Conservation (phyloP, 306 rosid genomes). For the Dalbergia oliveri region DNA sequence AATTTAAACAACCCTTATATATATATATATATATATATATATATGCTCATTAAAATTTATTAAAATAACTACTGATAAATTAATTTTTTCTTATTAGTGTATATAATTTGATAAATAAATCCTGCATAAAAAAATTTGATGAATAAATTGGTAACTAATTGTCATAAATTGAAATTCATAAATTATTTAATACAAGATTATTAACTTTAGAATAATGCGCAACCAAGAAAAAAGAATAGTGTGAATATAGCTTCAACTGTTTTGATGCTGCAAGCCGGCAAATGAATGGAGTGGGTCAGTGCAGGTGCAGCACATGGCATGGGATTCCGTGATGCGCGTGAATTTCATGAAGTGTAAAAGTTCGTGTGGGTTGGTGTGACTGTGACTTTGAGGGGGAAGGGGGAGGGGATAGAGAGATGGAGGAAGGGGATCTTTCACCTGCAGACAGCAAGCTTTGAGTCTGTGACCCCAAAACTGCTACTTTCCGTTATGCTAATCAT, state of each 20-base stretch:
- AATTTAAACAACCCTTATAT: no score
- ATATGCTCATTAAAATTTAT: neutral
- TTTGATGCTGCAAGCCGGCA: neutral
- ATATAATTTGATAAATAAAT: no score
- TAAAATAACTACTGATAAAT: no score
- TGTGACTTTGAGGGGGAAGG: neutral
- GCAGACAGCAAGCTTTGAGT: neutral
- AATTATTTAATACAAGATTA: no score
- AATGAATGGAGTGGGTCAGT: neutral
- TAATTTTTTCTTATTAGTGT: no score
- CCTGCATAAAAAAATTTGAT: no score
- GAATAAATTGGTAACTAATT: no score
- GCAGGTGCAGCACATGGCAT: constrained; percentile 3
- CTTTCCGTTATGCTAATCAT: constrained; percentile 46
- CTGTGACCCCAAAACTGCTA: constrained; percentile 20
- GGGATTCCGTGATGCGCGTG: constrained; percentile 36
- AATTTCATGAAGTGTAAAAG: constrained; percentile 35
- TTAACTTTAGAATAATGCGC: no score
- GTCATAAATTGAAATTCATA: no score
- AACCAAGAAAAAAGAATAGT: no score
- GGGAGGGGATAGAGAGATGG: neutral
- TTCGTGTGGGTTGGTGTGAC: neutral
- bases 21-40: no score
- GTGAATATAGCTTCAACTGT: no score
- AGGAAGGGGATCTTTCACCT: constrained; percentile 30